Base-by-base conservation (phyloP, 176 grass and related monocot genomes). In the Thalia dealbata region DNA sequence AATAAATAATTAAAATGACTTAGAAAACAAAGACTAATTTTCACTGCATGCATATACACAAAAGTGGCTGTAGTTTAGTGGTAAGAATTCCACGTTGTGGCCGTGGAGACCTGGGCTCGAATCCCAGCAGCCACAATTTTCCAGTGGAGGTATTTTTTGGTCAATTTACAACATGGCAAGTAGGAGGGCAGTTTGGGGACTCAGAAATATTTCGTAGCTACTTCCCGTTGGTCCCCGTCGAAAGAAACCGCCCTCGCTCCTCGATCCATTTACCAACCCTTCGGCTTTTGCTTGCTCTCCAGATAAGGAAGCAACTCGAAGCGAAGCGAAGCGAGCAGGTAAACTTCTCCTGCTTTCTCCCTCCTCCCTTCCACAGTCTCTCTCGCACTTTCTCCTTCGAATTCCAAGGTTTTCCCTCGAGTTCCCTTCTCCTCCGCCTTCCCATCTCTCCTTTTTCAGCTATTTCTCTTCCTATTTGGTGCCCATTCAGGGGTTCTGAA, bases 81-180 rank as follows among this genome's bases (percentile, higher is more conserved):
- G 86, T 91, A 52, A 91, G 92, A 96, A 91, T 96, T 91, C 82
- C 75, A 91, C 86, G 86, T 86, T 86, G 81, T 88, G 87, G 89
- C 93, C 93, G 83, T 92, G 72, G 87, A 97, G 87, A 92, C 81
- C 84, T 92, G 85, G 76, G 81, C 89, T 90, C 85, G 87, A 96
- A 88, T 90, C 87, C 93, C 84, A 90, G 89, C 87, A 97, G 87
- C 93, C 89, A 88, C 84, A 88, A 2, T 38, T 38, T n/a, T n/a
- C n/a, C n/a, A n/a, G n/a, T n/a, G n/a, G n/a, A n/a, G n/a, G n/a
- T n/a, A n/a, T n/a, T n/a, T n/a, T n/a, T n/a, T n/a, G n/a, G n/a
- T n/a, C n/a, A n/a, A n/a, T n/a, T n/a, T n/a, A n/a, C n/a, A n/a
- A n/a, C n/a, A n/a, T n/a, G n/a, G n/a, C n/a, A n/a, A n/a, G n/a